A percentile compares a stretch with the other conserved stretches of the same genome.
phyloP scores from a whole-genome alignment of 768 basidiomycete species.

The Tremella mesenterica region DNA sequence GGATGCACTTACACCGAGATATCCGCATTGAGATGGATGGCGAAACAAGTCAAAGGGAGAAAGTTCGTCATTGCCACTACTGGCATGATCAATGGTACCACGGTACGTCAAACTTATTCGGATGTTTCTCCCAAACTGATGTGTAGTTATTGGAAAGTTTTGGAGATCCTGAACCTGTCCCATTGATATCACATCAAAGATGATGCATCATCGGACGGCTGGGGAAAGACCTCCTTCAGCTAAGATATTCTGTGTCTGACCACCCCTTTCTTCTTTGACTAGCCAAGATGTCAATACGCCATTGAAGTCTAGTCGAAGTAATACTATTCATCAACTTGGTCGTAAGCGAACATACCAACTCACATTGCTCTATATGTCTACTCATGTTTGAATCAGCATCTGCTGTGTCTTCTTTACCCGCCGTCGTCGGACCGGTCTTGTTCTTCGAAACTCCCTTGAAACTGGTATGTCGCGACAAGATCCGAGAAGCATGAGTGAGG shows the following conservation, averaged over 20 bases:
- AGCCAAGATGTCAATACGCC: slow-evolving; percentile 28
- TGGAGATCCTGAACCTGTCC: slow-evolving; percentile 23
- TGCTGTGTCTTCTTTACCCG: slow-evolving; percentile 46
- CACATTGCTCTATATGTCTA: slow-evolving; percentile 65
- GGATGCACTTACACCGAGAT: slow-evolving; percentile 98
- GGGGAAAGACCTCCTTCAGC: slow-evolving; percentile 17
- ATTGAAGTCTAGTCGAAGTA: slow-evolving; percentile 78
- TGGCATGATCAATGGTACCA: slow-evolving; percentile 68
- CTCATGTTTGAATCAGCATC: slow-evolving; percentile 62
- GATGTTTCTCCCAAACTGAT: not conserved
- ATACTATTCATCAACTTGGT: slow-evolving; percentile 43
- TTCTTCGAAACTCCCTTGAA: slow-evolving; percentile 40
- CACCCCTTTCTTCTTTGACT: slow-evolving; percentile 14
- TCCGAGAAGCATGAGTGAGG: not conserved
- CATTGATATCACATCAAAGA: slow-evolving; percentile 7
- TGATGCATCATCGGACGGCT: not conserved
- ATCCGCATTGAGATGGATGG: slow-evolving; percentile 85
- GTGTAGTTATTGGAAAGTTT: slow-evolving; percentile 25
- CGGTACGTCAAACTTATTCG: slow-evolving; percentile 18
- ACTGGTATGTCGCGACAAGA: slow-evolving; percentile 14
- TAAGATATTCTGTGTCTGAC: slow-evolving; percentile 8
- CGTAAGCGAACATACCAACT: slow-evolving; percentile 4
- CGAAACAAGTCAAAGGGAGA: slow-evolving; percentile 73
- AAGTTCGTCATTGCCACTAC: slow-evolving; percentile 85
- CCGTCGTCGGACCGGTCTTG: slow-evolving; percentile 31